A percentile compares a stretch with the other conserved stretches of the same genome.
phyloP scores from a whole-genome alignment of 2,329 filamentous ascomycete genomes.

The Fulvia fulva region DNA sequence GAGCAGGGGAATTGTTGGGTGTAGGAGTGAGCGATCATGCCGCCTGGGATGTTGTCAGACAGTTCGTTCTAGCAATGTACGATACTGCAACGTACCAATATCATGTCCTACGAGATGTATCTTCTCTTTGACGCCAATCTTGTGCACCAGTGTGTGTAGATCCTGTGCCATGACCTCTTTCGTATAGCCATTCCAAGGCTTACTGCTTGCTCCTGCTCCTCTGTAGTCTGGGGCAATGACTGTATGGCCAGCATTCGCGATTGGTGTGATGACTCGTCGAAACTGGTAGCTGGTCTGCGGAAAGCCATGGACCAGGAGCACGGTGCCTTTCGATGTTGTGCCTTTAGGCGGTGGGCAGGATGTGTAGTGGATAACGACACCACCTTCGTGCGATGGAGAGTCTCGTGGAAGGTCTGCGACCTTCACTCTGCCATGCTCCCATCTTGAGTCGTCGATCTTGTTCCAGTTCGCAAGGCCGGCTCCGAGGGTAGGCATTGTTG shows the following conservation, averaged over 20 bases:
- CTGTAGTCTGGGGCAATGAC: constrained; percentile 19
- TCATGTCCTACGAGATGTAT: constrained; percentile 47
- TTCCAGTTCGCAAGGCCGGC: constrained; percentile 7
- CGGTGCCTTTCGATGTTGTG: constrained; percentile 30
- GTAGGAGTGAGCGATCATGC: constrained; percentile 46
- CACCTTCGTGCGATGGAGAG: constrained; percentile 12
- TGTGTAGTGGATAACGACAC: constrained; percentile 28
- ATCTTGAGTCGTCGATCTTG: constrained; percentile 15
- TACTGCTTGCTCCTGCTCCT: constrained; percentile 13
- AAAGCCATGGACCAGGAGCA: constrained; percentile 48
- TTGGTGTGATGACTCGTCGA: constrained; percentile 37
- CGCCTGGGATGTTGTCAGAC: constrained; percentile 39
- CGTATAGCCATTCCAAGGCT: constrained; percentile 34
- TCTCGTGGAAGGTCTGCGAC: constrained; percentile 8
- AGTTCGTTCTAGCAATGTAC: constrained; percentile 34
- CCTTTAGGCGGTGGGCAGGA: constrained; percentile 17
- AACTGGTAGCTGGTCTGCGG: constrained; percentile 47
- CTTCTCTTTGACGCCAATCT: constrained; percentile 23
- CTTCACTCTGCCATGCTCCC: constrained; percentile 10
- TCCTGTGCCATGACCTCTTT: constrained; percentile 42
- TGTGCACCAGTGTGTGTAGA: constrained; percentile 34
- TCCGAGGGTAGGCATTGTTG: constrained; percentile 12
- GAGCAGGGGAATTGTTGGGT: constrained; percentile 35
- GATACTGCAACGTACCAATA: constrained; percentile 38
- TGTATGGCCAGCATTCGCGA: constrained; percentile 31